These are phyloP conservation scores for Smittium mucronatum DNA, from an alignment of 371 early-diverging fungal species.

Conservation along the genomic window DNA sequence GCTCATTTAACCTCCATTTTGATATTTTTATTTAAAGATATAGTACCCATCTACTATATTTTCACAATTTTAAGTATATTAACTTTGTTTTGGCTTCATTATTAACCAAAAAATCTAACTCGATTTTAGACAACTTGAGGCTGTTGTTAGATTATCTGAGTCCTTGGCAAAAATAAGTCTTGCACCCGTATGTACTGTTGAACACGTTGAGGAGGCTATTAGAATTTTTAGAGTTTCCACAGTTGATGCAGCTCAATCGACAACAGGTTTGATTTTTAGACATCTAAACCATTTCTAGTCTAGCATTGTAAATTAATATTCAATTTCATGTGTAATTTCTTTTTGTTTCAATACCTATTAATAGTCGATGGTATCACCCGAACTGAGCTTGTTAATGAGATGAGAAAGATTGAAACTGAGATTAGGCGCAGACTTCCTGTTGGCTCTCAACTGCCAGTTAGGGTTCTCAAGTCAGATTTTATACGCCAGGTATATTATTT, in stretches of 20 bases:
- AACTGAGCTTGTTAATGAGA: slow-evolving; percentile 53
- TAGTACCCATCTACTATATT: too few relatives aligned
- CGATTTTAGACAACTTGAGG: slow-evolving; percentile 93
- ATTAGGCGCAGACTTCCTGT: slow-evolving; percentile 77
- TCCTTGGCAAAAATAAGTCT: slow-evolving; percentile 95
- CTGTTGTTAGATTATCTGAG: slow-evolving; percentile 98
- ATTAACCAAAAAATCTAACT: too few relatives aligned
- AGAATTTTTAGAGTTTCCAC: slow-evolving; percentile 96
- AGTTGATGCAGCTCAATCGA: slow-evolving; percentile 88
- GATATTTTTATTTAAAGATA: too few relatives aligned
- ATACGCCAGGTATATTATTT: slow-evolving; percentile 16
- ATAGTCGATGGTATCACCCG: slow-evolving; percentile 60
- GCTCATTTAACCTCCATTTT: too few relatives aligned
- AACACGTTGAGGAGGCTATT: slow-evolving; percentile 98
- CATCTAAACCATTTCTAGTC: not conserved
- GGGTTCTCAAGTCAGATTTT: slow-evolving; percentile 55
- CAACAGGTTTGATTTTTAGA: slow-evolving; percentile 32
- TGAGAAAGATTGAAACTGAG: slow-evolving; percentile 64
- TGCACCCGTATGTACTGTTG: slow-evolving; percentile 69
- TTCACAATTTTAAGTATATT: too few relatives aligned
- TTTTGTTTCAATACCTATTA: not conserved
- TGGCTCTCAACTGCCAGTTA: slow-evolving; percentile 66
- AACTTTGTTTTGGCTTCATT: too few relatives aligned
- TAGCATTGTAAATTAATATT: not conserved
- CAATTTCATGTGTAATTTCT: not conserved